Percentiles rank a stretch among this genome's conserved stretches.
Evolutionary conservation across 1,284 basidiomycete species (phyloP).

Genomic region (Cryptococcus sp.): DNA sequence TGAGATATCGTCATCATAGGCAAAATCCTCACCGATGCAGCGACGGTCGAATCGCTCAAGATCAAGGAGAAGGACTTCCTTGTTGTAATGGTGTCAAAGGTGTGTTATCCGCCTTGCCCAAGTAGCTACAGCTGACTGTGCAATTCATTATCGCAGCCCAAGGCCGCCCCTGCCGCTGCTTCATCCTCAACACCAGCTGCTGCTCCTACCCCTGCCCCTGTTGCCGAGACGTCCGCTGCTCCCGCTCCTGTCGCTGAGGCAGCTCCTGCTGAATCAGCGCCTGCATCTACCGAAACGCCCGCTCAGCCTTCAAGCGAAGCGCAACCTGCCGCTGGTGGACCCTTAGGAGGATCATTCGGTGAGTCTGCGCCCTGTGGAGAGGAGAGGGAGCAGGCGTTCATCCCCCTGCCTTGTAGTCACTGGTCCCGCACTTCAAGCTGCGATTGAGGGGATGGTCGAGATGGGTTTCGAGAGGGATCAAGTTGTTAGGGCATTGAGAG

Average conservation of each 20-base stretch:
- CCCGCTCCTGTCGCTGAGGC: conserved; percentile 37
- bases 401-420: conserved; percentile 56
- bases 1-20: conserved; percentile 58
- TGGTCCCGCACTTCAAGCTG: conserved; percentile 70
- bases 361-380: conserved; percentile 14
- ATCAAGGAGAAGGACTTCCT: conserved; percentile 99
- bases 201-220: conserved; percentile 32
- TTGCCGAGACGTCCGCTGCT: conserved; percentile 44
- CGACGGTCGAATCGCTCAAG: conserved; percentile 81
- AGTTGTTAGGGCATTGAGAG: conserved; percentile 81
- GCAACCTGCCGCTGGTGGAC: conserved; percentile 15
- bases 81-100: conserved; percentile 98
- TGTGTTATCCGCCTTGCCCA: conserved; percentile 48
- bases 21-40: conserved; percentile 87
- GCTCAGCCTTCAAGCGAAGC: conserved; percentile 3
- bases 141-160: conserved; percentile 30
- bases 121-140: conserved; percentile 1
- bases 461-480: conserved; percentile 94
- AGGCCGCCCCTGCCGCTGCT: conserved; percentile 54
- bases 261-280: conserved; percentile 26
- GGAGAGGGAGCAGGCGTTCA: background rate
- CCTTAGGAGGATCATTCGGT: conserved; percentile 35
- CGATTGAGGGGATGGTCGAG: conserved; percentile 79
- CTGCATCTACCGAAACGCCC: conserved; percentile 1
- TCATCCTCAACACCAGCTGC: conserved; percentile 50